phyloP scores from a whole-genome alignment of 148 eudicot species.

The Suaeda aralocaspica region DNA sequence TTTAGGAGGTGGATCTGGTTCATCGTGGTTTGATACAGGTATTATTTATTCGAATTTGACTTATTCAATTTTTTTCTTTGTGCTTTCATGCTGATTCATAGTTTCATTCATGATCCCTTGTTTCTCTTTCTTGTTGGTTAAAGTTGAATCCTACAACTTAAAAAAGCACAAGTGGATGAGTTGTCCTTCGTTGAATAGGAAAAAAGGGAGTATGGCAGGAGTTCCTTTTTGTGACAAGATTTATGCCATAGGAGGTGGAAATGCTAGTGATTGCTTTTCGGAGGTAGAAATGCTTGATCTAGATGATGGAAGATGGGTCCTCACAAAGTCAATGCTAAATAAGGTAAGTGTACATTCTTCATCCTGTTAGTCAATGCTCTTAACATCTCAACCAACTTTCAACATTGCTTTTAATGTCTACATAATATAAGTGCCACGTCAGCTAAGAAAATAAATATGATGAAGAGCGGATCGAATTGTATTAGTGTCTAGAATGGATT shows the following conservation, averaged over 20 bases:
- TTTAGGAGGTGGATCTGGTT: slow-evolving; percentile 56
- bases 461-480: too few relatives aligned
- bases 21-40: slow-evolving; percentile 65
- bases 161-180: slow-evolving; percentile 44
- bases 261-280: slow-evolving; percentile 47
- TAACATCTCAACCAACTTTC: too few relatives aligned
- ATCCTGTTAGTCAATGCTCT: background rate
- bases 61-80: background rate
- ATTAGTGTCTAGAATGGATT: too few relatives aligned
- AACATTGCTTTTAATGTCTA: too few relatives aligned
- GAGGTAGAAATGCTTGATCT: slow-evolving; percentile 65
- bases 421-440: too few relatives aligned
- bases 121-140: slow-evolving; percentile 17
- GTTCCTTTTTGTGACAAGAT: slow-evolving; percentile 40
- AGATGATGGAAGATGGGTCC: slow-evolving; percentile 56
- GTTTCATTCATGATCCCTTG: background rate
- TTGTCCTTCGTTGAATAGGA: slow-evolving; percentile 49
- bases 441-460: too few relatives aligned
- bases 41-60: slow-evolving; percentile 4
- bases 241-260: slow-evolving; percentile 70
- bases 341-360: slow-evolving; percentile 40
- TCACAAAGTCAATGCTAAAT: slow-evolving; percentile 46
- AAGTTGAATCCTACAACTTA: slow-evolving; percentile 67
- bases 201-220: slow-evolving; percentile 55
- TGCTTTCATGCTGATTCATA: background rate